Base-by-base conservation (phyloP, 192 early-diverging fungal species). In the Piromyces sp. region DNA sequence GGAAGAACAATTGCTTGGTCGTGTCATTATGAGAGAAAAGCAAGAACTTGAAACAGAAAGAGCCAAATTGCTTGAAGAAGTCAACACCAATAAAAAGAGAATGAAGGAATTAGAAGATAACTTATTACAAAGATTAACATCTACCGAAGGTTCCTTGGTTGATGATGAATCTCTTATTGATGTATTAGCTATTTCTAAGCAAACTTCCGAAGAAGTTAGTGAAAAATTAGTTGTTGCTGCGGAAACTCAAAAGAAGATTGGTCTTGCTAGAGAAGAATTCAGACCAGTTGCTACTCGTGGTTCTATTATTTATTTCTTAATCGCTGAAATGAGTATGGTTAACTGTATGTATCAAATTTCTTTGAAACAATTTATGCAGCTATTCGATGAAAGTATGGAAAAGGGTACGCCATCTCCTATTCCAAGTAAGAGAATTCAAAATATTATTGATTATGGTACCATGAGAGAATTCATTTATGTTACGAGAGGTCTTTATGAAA, bases 61-160 rank as follows among this genome's bases (percentile, higher is more conserved):
- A 79, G 86, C 91, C 6, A 92, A 92, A 79, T 87, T 92, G 30
- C 83, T 92, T 79, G 91, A 92, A 80, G 91, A 92, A 68, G 90
- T 92, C 26, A 92, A 91, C 83, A 83, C 86, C 42, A 92, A 92
- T 86, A 92, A 92, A 84, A 84, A 87, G 80, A 92, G 90, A 82
- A 91, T 92, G 91, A 92, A 92, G 84, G 88, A 92, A 82, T 85
- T 92, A 30, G 91, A 92, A 88, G 91, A 92, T 86, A 91, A 92
- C 81, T 84, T 92, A 80, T 84, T 92, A 14, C 87, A 91, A 79
- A 84, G 91, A 30, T 84, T 92, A 30, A 92, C 91, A 13, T 92
- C 90, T n/a, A 92, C 91, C 13, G 85, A 92, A 82, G 91, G 91
- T 0, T 91, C 89, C 13, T 84, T 92, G 2, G 91, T 92, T 3